Evolutionary conservation across 2,329 filamentous ascomycete species (phyloP).

Genomic region (Catunica adiposa): DNA sequence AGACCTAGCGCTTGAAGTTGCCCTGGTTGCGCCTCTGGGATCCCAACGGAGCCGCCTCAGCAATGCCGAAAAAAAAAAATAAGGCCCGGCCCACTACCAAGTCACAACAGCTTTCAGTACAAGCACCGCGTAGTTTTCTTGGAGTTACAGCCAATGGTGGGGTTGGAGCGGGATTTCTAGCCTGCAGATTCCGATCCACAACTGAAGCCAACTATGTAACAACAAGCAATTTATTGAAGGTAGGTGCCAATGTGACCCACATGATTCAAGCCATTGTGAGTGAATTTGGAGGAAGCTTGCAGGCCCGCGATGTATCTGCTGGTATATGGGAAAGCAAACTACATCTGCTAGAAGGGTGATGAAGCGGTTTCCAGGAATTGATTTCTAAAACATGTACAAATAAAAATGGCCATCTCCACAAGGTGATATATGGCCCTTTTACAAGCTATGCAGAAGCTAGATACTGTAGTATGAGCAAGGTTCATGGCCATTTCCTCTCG

Average conservation of each 20-base stretch:
- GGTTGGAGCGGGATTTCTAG: background rate
- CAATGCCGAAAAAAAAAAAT: too few relatives aligned
- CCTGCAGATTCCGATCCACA: background rate
- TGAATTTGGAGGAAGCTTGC: background rate
- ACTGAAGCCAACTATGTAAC: constrained; percentile 1
- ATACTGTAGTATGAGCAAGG: too few relatives aligned
- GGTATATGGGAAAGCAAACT: background rate
- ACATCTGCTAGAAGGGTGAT: too few relatives aligned
- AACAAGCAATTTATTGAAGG: background rate
- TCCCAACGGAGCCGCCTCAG: background rate
- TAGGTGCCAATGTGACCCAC: background rate
- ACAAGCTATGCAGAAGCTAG: too few relatives aligned
- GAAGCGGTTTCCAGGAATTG: too few relatives aligned
- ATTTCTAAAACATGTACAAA: too few relatives aligned
- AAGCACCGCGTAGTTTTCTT: background rate
- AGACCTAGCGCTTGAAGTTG: background rate
- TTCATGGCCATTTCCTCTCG: too few relatives aligned
- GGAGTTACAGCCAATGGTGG: background rate
- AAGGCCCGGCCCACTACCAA: background rate
- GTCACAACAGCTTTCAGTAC: background rate
- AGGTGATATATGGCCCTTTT: too few relatives aligned
- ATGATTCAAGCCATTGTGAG: background rate
- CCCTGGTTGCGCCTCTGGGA: background rate
- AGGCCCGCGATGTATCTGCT: background rate
- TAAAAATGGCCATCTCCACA: too few relatives aligned